Conservation (phyloP, 2,329 filamentous ascomycete species). For the Botrytis cinerea region DNA sequence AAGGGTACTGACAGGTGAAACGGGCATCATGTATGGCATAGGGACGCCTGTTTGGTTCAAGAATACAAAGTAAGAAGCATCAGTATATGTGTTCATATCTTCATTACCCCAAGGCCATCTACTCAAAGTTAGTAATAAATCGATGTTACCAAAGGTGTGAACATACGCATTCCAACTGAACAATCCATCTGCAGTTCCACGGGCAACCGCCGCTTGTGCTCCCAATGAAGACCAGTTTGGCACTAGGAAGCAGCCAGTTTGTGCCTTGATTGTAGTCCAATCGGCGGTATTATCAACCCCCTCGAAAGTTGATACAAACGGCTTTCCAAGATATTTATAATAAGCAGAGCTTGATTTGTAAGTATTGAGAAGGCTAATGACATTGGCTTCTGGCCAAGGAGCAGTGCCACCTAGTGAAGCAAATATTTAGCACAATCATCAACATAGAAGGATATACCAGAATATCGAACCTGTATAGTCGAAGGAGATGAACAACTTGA, state of each 20-base stretch:
- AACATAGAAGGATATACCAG: neutral
- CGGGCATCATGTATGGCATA: neutral
- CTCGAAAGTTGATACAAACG: conserved; percentile 15
- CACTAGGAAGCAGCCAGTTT: neutral
- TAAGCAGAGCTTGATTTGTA: conserved; percentile 1
- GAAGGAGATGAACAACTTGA: conserved; percentile 6
- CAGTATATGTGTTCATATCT: conserved; percentile 5
- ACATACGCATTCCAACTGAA: conserved; percentile 9
- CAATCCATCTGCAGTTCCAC: neutral
- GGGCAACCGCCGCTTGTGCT: neutral
- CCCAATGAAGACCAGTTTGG: neutral
- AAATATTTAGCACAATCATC: neutral
- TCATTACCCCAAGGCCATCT: conserved; percentile 10
- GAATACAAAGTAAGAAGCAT: conserved; percentile 7
- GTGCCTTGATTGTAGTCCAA: conserved; percentile 1
- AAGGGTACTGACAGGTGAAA: neutral
- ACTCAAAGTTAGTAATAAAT: neutral
- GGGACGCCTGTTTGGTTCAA: neutral
- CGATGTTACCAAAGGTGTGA: neutral
- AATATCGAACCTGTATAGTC: neutral
- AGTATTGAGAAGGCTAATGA: neutral
- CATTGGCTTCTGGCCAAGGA: neutral
- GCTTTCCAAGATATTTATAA: neutral
- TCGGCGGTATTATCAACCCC: neutral
- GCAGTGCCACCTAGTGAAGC: neutral